A percentile compares a stretch with the other conserved stretches of the same genome.
These are phyloP conservation scores for Exophiala lecanii-corni DNA, from an alignment of 2,329 filamentous ascomycete species.

Conservation along the genomic window DNA sequence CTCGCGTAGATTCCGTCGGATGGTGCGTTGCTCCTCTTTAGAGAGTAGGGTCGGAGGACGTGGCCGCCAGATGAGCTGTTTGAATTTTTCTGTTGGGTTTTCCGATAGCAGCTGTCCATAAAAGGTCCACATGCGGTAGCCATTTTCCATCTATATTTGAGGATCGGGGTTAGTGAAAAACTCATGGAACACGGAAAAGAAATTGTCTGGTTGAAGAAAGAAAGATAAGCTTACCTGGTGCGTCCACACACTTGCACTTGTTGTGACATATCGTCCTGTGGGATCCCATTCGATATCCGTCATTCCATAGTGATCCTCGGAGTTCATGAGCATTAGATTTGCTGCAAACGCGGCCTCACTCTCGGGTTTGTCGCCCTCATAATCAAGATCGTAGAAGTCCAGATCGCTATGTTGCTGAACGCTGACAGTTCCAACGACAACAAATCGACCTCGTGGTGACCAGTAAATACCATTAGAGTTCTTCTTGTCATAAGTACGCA, in stretches of 20 bases:
- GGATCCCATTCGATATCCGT: conserved; percentile 99
- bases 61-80: conserved; percentile 93
- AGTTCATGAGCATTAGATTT: conserved; percentile 92
- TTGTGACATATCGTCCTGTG: conserved; percentile 88
- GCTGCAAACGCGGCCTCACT: conserved; percentile 89
- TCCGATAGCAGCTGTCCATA: conserved; percentile 83
- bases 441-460: conserved; percentile 92
- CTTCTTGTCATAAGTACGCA: conserved; percentile 96
- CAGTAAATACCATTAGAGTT: conserved; percentile 99
- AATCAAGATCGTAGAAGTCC: conserved; percentile 97
- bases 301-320: conserved; percentile 91
- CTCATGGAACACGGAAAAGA: not conserved
- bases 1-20: conserved; percentile 97
- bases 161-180: conserved; percentile 27
- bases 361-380: conserved; percentile 93
- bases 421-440: conserved; percentile 86
- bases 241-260: conserved; percentile 92
- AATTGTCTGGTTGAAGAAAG: too few relatives aligned
- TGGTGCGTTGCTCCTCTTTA: conserved; percentile 95
- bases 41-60: conserved; percentile 83
- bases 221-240: conserved; percentile 69
- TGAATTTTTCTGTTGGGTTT: conserved; percentile 92
- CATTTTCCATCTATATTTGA: conserved; percentile 84
- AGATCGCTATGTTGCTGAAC: conserved; percentile 92
- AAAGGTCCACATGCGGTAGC: conserved; percentile 98